Evolutionary conservation across 768 basidiomycete species (phyloP), one percentile per base, ranked within the genome.

Genomic region (Russula compacta): DNA sequence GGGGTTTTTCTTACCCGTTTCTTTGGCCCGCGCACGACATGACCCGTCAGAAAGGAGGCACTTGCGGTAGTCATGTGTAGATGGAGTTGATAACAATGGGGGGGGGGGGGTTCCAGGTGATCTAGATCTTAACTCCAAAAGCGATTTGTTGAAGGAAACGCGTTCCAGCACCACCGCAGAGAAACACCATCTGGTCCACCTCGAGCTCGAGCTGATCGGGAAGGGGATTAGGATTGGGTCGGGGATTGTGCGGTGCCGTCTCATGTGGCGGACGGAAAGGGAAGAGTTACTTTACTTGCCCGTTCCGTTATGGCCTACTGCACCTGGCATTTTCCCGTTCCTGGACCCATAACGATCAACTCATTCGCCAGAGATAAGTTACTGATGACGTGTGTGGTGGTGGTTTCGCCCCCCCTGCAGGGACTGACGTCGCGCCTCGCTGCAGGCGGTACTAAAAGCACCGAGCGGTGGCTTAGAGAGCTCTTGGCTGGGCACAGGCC

Each of bases 301-400:
- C 6, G 14, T 59, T 59, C 35, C 58, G 58, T 59, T 35, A 58
- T 32, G 1, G 19, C 40, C 15, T 44, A 15, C 50, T 36, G n/a
- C 42, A 11, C 21, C 38, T 49, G 39, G 39, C 29, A n/a, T 19
- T 19, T 3, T 58, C 4, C 35, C 17, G 49, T 59, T 52, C 58
- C 58, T 59, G 58, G n/a, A 36, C 35, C 42, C 14, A 38, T 59
- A 35, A 38, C 24, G 58, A 58, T 52, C 42, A 24, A 44, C 50
- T 33, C 49, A 33, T 21, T 29, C 5, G 32, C 3, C 6, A 44
- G 42, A 43, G 58, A 59, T 59, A 59, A 52, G 58, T 36, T n/a
- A 36, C 2, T 43, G 29, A 59, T 59, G 58, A 59, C 50, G 58
- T 58, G 33, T 7, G 50, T 36, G 11, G 57, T 24, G 9, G 44